These are phyloP conservation scores for Phytophthora brassicae DNA, from an alignment of 352 stramenopile species.

Conservation along the genomic window DNA sequence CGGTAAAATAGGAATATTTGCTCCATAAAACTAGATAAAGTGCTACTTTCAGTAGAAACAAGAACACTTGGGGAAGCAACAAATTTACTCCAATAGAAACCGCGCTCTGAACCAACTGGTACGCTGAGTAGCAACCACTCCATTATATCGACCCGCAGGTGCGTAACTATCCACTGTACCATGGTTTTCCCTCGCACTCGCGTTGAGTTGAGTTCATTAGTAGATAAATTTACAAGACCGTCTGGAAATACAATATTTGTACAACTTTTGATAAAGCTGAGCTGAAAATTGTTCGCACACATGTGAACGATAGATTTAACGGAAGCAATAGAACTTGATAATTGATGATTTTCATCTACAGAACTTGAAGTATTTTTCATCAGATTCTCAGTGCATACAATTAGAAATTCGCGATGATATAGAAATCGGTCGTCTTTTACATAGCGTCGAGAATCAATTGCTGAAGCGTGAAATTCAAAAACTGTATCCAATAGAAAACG, in stretches of 20 bases:
- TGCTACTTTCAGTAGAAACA: neutral
- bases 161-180: constrained; percentile 31
- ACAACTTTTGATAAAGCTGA: constrained; percentile 16
- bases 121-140: constrained; percentile 3
- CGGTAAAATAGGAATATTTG: constrained; percentile 12
- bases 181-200: constrained; percentile 33
- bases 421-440: neutral
- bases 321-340: constrained; percentile 1
- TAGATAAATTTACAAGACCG: neutral
- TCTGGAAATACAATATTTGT: neutral
- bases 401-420: constrained; percentile 22
- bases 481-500: constrained; percentile 25
- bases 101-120: constrained; percentile 13
- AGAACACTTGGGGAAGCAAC: constrained; percentile 3
- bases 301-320: constrained; percentile 22
- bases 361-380: constrained; percentile 1
- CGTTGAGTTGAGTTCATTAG: neutral
- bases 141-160: constrained; percentile 29
- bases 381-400: constrained; percentile 25
- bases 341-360: neutral
- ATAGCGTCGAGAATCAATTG: constrained; percentile 1
- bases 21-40: neutral
- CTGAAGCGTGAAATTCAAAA: constrained; percentile 18
- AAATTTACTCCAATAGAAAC: constrained; percentile 17
- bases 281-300: constrained; percentile 33